Evolutionary conservation across 2,329 filamentous ascomycete species (phyloP).

Genomic region (Chaetomiaceae sp.): DNA sequence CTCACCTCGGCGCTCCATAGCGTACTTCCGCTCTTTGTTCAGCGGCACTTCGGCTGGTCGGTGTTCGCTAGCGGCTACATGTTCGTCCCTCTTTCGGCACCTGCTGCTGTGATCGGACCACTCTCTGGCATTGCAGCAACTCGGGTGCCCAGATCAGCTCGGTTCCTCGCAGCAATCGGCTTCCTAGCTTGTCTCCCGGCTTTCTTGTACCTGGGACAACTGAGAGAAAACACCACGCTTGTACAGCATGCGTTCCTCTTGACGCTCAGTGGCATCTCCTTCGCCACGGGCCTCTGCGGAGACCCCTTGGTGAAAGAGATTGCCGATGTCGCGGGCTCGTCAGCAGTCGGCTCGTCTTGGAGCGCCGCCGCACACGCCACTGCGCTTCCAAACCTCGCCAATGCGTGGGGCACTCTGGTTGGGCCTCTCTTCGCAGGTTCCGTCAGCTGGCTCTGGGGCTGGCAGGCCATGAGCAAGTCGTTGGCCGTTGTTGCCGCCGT

Average conservation of each 20-base stretch:
- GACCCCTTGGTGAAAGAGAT: slow-evolving; percentile 24
- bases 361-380: slow-evolving; percentile 16
- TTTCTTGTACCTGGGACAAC: slow-evolving; percentile 18
- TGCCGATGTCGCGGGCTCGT: neutral
- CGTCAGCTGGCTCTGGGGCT: slow-evolving; percentile 21
- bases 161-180: slow-evolving; percentile 19
- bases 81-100: slow-evolving; percentile 23
- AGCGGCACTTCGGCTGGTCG: slow-evolving; percentile 19
- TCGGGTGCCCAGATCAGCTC: slow-evolving; percentile 18
- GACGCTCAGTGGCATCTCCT: slow-evolving; percentile 20
- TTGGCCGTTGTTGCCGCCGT: slow-evolving; percentile 15
- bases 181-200: slow-evolving; percentile 22
- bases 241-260: slow-evolving; percentile 12
- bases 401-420: slow-evolving; percentile 24
- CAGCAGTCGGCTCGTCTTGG: neutral
- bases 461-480: slow-evolving; percentile 19
- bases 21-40: slow-evolving; percentile 23
- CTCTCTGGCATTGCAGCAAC: slow-evolving; percentile 14
- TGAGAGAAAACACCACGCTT: slow-evolving; percentile 1
- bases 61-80: slow-evolving; percentile 15
- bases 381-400: slow-evolving; percentile 18
- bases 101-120: slow-evolving; percentile 20
- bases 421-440: slow-evolving; percentile 23
- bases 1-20: slow-evolving; percentile 23
- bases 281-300: slow-evolving; percentile 21